These are phyloP conservation scores for Hamigera avellanea DNA, from an alignment of 495 filamentous ascomycete species.

Conservation along the genomic window DNA sequence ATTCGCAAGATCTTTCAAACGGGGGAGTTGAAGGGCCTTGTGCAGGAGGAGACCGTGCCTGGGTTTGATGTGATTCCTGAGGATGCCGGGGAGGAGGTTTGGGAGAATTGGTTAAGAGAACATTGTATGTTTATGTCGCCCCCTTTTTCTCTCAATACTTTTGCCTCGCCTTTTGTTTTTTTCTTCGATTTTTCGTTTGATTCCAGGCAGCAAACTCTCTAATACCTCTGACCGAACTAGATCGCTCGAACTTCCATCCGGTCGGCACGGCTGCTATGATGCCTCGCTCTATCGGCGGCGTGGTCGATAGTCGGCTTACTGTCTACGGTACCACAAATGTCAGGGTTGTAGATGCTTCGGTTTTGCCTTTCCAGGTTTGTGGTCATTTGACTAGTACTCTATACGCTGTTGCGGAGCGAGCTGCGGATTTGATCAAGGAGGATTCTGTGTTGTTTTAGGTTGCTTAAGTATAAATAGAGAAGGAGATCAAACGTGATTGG, in stretches of 20 bases:
- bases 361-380: conserved; percentile 39
- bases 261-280: conserved; percentile 44
- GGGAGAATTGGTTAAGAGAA: conserved; percentile 14
- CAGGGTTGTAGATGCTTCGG: conserved; percentile 44
- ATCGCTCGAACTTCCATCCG: conserved; percentile 29
- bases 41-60: conserved; percentile 1
- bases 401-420: conserved; percentile 48
- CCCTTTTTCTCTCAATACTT: background rate
- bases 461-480: no score
- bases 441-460: conserved; percentile 2
- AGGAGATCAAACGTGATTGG: no score
- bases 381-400: conserved; percentile 39
- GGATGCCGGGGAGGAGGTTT: conserved; percentile 9
- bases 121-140: conserved; percentile 26
- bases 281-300: conserved; percentile 42
- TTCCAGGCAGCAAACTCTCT: no score
- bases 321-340: conserved; percentile 40
- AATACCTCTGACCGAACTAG: conserved; percentile 8
- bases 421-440: conserved; percentile 38
- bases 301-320: conserved; percentile 24
- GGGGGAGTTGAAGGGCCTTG: background rate
- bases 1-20: conserved; percentile 11
- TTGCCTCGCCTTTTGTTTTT: no score
- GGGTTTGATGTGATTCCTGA: conserved; percentile 2
- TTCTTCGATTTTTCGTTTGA: no score